Conservation (phyloP, 2,329 filamentous ascomycete species). For the Pseudogymnoascus verrucosus region DNA sequence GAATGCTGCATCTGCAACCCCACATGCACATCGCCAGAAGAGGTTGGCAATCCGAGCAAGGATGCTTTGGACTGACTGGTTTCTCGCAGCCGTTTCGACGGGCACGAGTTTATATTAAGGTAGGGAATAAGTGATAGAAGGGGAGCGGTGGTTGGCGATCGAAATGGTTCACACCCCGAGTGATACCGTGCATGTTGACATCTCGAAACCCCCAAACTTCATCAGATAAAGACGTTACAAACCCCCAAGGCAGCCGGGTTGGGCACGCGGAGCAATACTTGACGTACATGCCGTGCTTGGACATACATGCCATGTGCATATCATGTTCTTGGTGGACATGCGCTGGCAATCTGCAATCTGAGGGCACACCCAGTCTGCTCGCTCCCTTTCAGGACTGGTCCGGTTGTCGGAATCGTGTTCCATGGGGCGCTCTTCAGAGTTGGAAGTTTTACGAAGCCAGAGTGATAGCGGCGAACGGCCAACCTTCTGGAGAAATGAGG, state of each 20-base stretch:
- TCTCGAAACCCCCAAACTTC: constrained; percentile 1
- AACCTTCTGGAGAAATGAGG: not conserved
- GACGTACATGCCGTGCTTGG: constrained; percentile 4
- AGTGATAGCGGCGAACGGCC: not conserved
- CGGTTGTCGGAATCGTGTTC: not conserved
- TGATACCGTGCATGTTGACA: not conserved
- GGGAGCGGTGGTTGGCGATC: not conserved
- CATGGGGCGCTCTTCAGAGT: not conserved
- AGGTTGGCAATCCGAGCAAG: not conserved
- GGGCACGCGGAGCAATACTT: not conserved
- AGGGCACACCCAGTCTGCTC: not conserved
- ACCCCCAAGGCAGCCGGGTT: not conserved
- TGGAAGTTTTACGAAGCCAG: not conserved
- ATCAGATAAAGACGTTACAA: not conserved
- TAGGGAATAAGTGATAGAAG: not conserved
- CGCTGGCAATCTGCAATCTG: constrained; percentile 3
- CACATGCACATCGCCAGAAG: constrained; percentile 7
- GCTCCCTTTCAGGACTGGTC: not conserved
- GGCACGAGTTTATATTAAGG: constrained; percentile 4
- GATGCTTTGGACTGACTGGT: not conserved
- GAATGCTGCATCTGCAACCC: constrained; percentile 6
- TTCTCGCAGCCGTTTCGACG: constrained; percentile 5
- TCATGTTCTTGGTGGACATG: constrained; percentile 1
- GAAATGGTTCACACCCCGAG: not conserved
- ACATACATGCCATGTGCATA: constrained; percentile 6